phyloP scores from a whole-genome alignment of 345 rosid species.

The Anacardium occidentale region DNA sequence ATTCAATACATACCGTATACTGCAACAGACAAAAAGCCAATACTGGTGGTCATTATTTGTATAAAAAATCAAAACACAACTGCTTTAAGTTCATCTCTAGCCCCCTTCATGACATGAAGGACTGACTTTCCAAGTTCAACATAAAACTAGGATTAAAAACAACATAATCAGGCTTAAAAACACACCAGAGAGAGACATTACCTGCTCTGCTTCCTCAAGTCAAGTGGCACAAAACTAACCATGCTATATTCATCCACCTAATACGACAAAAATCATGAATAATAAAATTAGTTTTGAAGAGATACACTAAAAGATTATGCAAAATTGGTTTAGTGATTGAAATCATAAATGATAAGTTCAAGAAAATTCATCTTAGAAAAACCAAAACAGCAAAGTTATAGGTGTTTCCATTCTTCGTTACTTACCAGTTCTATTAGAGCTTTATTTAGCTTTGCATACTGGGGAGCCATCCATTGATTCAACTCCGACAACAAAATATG shows the following conservation, averaged over 20 bases:
- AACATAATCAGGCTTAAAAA: too few species aligned
- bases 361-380: background rate
- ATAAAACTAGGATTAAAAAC: too few species aligned
- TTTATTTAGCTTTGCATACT: slow-evolving; percentile 72
- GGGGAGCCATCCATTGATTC: slow-evolving; percentile 79
- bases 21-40: slow-evolving; percentile 27
- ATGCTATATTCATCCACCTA: slow-evolving; percentile 85
- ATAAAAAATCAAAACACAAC: background rate
- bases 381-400: background rate
- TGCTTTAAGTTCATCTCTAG: background rate
- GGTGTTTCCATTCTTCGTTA: background rate
- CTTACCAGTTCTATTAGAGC: slow-evolving; percentile 27
- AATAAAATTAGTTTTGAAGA: background rate
- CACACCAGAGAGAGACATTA: background rate
- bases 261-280: slow-evolving; percentile 1
- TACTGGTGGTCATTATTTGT: background rate
- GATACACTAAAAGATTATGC: background rate
- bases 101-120: background rate
- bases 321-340: background rate
- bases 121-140: background rate
- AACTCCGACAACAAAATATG: slow-evolving; percentile 63
- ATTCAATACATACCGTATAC: slow-evolving; percentile 67
- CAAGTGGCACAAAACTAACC: slow-evolving; percentile 65
- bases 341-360: background rate
- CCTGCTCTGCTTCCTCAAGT: slow-evolving; percentile 22